Conservation (phyloP, 176 grass and related monocot genomes). For the Oryza officinalis region DNA sequence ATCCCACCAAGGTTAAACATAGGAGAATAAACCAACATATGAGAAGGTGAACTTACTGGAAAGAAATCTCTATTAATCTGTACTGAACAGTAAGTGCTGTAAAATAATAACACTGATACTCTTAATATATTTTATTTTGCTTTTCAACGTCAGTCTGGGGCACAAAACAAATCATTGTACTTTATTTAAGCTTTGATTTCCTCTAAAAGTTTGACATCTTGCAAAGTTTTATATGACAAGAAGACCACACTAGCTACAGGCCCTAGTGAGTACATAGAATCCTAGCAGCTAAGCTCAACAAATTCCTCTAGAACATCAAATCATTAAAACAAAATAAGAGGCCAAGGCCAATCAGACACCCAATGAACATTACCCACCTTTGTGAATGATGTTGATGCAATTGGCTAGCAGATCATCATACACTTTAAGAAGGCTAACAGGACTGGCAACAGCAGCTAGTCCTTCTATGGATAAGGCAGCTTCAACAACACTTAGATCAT, state of each 20-base stretch:
- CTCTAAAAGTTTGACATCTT: neutral
- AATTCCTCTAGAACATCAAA: neutral
- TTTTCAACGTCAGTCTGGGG: neutral
- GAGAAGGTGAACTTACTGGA: neutral
- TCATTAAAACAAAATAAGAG: conserved; percentile 18
- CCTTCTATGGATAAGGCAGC: conserved; percentile 92
- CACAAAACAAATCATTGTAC: neutral
- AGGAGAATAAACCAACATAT: neutral
- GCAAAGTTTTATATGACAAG: conserved; percentile 6
- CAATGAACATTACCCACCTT: conserved; percentile 57
- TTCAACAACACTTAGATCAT: conserved; percentile 88
- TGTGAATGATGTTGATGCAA: conserved; percentile 63
- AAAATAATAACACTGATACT: neutral
- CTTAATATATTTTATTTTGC: neutral
- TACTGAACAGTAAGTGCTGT: neutral
- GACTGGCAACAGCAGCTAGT: conserved; percentile 52
- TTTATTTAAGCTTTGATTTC: neutral
- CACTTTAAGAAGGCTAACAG: conserved; percentile 61
- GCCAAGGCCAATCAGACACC: conserved; percentile 8
- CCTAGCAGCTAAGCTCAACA: neutral
- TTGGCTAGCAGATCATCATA: conserved; percentile 63
- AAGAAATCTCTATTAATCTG: conserved; percentile 13
- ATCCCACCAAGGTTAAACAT: conserved; percentile 10
- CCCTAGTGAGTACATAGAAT: neutral
- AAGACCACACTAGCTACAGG: neutral